A percentile compares a stretch with the other conserved stretches of the same genome.
Evolutionary conservation across 2,329 filamentous ascomycete genomes (phyloP).

Genomic region (Mycosphaerella sp.): DNA sequence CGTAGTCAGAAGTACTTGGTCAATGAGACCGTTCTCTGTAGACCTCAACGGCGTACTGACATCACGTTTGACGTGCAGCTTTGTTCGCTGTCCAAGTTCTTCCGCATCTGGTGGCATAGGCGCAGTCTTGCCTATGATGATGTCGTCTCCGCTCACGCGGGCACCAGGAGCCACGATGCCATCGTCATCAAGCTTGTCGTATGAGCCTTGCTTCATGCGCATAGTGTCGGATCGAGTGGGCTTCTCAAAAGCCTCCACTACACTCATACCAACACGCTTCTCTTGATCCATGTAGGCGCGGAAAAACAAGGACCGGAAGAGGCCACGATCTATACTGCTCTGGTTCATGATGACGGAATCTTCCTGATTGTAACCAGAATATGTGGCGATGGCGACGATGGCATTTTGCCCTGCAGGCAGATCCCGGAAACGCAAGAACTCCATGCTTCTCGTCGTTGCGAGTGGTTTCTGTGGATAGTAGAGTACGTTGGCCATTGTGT

Average conservation of each 20-base stretch:
- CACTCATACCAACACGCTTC: conserved; percentile 89
- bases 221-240: conserved; percentile 83
- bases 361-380: conserved; percentile 99
- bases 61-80: conserved; percentile 85
- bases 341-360: conserved; percentile 99
- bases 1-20: conserved; percentile 87
- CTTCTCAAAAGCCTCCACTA: conserved; percentile 93
- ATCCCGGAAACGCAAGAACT: conserved; percentile 97
- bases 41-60: conserved; percentile 90
- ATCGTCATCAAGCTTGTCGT: conserved; percentile 88
- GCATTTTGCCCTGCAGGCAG: conserved; percentile 95
- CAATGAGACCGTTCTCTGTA: conserved; percentile 94
- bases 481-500: conserved; percentile 98
- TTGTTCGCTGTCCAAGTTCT: conserved; percentile 86
- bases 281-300: conserved; percentile 95
- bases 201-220: conserved; percentile 67
- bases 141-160: conserved; percentile 93
- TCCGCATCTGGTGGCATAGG: conserved; percentile 89
- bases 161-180: conserved; percentile 91
- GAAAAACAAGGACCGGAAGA: conserved; percentile 98
- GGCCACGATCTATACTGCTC: conserved; percentile 92
- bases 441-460: conserved; percentile 94
- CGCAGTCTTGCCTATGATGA: conserved; percentile 98
- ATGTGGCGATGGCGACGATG: conserved; percentile 94
- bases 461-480: conserved; percentile 99